Evolutionary conservation across 495 filamentous ascomycete genomes (phyloP).

Genomic region (Chaetomium fimeti): DNA sequence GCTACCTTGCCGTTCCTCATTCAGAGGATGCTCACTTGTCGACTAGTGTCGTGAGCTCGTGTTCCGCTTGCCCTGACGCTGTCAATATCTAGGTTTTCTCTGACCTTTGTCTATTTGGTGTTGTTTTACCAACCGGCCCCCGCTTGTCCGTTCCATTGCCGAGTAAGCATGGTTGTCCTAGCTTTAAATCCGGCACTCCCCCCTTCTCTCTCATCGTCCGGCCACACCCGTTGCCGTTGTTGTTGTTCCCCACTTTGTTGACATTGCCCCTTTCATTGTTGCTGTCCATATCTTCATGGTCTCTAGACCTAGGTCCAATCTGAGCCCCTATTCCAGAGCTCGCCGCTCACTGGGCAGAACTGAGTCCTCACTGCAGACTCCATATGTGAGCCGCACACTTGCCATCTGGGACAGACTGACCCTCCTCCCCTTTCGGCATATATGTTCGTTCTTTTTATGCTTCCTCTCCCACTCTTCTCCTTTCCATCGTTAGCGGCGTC

Average conservation of each 20-base stretch:
- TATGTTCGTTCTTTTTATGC: too few relatives aligned
- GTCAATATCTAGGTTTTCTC: not conserved
- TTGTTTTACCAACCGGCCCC: not conserved
- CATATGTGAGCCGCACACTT: not conserved
- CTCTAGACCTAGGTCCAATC: not conserved
- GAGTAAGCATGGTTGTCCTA: not conserved
- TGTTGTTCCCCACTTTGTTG: not conserved
- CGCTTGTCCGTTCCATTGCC: not conserved
- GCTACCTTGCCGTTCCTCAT: not conserved
- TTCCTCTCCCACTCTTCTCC: not conserved
- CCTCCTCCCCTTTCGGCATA: not conserved
- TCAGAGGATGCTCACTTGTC: too few relatives aligned
- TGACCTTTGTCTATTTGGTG: not conserved
- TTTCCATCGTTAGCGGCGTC: not conserved
- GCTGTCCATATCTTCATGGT: not conserved
- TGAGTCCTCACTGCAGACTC: not conserved
- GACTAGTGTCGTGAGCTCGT: too few relatives aligned
- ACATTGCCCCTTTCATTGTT: not conserved
- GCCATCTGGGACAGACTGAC: too few relatives aligned
- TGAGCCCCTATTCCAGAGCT: not conserved
- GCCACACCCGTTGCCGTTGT: not conserved
- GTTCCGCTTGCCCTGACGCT: too few relatives aligned
- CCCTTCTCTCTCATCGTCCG: not conserved
- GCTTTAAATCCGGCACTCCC: not conserved
- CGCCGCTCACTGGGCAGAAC: not conserved